Evolutionary conservation across 352 stramenopile species (phyloP).

Genomic region (Phytophthora multivora): DNA sequence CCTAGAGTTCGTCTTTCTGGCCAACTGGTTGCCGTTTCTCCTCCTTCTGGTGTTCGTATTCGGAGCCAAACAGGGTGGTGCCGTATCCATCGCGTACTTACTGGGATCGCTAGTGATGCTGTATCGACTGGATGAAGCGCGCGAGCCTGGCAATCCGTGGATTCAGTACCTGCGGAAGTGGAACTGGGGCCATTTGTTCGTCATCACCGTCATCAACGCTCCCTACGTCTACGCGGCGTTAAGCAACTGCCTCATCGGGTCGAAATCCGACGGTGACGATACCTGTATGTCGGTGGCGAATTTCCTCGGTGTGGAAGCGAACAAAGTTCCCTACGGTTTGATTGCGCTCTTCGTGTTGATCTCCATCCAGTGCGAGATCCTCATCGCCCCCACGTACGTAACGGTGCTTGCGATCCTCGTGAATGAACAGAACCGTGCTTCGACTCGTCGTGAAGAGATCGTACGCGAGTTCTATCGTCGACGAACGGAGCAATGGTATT

Average conservation of each 20-base stretch:
- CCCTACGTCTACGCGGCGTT: constrained; percentile 63
- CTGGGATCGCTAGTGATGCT: constrained; percentile 72
- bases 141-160: constrained; percentile 59
- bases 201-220: constrained; percentile 73
- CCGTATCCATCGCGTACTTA: constrained; percentile 82
- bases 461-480: constrained; percentile 65
- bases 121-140: constrained; percentile 75
- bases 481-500: constrained; percentile 76
- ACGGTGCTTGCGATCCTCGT: constrained; percentile 58
- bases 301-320: constrained; percentile 64
- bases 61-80: constrained; percentile 67
- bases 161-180: constrained; percentile 79
- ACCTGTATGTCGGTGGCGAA: constrained; percentile 76
- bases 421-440: constrained; percentile 53
- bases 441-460: constrained; percentile 62
- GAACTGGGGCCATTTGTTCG: constrained; percentile 85
- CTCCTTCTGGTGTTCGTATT: constrained; percentile 79
- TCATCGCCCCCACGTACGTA: constrained; percentile 60
- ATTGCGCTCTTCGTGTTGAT: constrained; percentile 86
- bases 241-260: constrained; percentile 52
- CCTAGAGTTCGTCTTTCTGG: constrained; percentile 66
- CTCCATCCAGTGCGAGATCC: constrained; percentile 85
- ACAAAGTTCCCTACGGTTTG: constrained; percentile 57
- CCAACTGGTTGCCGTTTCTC: constrained; percentile 68
- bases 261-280: constrained; percentile 21